Evolutionary conservation across 192 early-diverging fungal species (phyloP).

Genomic region (Geranomyces michiganensis): DNA sequence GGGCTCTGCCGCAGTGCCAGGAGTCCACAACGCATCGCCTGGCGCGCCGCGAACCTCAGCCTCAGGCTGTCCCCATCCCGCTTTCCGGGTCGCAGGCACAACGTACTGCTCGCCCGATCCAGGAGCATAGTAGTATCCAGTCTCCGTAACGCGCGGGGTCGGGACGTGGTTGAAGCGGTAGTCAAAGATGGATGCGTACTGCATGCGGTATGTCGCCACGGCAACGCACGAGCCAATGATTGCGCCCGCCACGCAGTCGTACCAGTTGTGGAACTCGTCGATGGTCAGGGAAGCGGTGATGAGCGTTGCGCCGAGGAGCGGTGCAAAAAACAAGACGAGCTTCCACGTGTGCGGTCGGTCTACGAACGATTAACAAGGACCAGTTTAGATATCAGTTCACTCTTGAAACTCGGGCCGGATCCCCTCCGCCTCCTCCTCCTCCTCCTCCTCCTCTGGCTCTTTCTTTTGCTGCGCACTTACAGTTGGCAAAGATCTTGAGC

Average conservation of each 20-base stretch:
- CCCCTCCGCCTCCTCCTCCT: too few relatives aligned
- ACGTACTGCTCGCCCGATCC: not conserved
- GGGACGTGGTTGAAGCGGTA: slow-evolving; percentile 31
- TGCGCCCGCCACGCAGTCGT: slow-evolving; percentile 21
- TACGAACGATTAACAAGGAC: not conserved
- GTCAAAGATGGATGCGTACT: slow-evolving; percentile 25
- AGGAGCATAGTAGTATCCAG: slow-evolving; percentile 11
- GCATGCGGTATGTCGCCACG: slow-evolving; percentile 15
- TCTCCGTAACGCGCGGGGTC: not conserved
- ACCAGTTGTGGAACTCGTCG: slow-evolving; percentile 29
- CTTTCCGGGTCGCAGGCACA: slow-evolving; percentile 20
- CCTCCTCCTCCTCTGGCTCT: too few relatives aligned
- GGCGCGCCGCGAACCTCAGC: slow-evolving; percentile 6
- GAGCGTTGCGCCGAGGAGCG: slow-evolving; percentile 29
- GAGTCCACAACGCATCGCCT: not conserved
- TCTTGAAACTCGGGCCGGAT: not conserved
- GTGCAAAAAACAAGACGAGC: slow-evolving; percentile 25
- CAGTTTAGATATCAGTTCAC: not conserved
- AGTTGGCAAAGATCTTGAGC: slow-evolving; percentile 23
- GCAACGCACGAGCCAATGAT: slow-evolving; percentile 27
- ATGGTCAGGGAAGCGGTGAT: slow-evolving; percentile 23
- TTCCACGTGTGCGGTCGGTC: slow-evolving; percentile 24
- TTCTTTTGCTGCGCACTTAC: slow-evolving; percentile 8
- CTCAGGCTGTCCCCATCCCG: slow-evolving; percentile 15
- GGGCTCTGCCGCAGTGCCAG: not conserved